Evolutionary conservation across 2,329 filamentous ascomycete species (phyloP), one percentile per base, ranked within the genome.

Genomic region (Aureobasidium uvarum): DNA sequence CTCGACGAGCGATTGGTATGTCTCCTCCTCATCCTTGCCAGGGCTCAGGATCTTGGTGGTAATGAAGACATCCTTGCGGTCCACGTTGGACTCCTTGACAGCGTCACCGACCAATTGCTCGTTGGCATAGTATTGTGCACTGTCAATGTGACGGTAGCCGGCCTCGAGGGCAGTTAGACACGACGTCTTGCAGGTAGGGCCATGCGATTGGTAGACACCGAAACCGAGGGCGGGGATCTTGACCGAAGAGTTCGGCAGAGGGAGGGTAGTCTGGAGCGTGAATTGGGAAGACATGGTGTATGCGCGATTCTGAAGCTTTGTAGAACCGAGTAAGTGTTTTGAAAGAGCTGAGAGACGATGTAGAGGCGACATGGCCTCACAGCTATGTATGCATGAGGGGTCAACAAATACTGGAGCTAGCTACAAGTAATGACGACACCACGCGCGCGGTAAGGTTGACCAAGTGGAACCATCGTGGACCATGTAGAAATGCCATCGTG

Each of bases 81-180:
- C 76, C 6, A 91, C 68, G 0, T 80, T 81, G 2, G 84, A 86
- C 65, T 83, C 73, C 28, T 77, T 77, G n/a, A 91, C 75, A 0
- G 89, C 88, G 60, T 84, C 78, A 3, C 88, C 87, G 54, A 92
- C 88, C 72, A 88, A 81, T 14, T 77, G 73, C 72, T 92, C 89
- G 70, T 92, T 92, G 62, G 76, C 83, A 74, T 92, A 92, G 74
- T 85, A 85, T 72, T 88, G 86, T 0, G 89, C 89, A 0, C 87
- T 84, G 75, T 89, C 86, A 63, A 89, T 84, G 71, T 88, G 85
- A 41, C 85, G 81, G 73, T 89, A 89, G 36, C 86, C 85, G 10
- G 76, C 75, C 43, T 80, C 77, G 60, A 89, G 77, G 1, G 86
- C 89, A 51, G 80, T 79, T 3, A 85, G 77, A 69, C 84, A 86